Conservation (phyloP, 192 early-diverging fungal genomes). For the Coemansia sp. region DNA sequence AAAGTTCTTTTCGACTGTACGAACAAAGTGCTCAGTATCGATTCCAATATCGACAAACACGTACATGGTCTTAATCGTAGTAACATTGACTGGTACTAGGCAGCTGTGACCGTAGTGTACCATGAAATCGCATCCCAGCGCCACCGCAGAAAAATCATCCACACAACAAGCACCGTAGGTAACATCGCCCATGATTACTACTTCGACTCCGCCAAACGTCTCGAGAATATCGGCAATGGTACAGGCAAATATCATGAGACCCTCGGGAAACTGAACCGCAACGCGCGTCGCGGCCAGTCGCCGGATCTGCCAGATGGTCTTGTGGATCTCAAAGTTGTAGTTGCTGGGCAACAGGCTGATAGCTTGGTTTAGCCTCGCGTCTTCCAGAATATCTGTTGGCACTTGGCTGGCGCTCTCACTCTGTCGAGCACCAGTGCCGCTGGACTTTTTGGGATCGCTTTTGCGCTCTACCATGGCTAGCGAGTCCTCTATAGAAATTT, state of each 20-base stretch:
- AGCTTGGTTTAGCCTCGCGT: slow-evolving; percentile 79
- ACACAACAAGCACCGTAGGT: slow-evolving; percentile 99
- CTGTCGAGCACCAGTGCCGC: slow-evolving; percentile 1
- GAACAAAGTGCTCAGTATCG: slow-evolving; percentile 90
- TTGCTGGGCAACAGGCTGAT: slow-evolving; percentile 87
- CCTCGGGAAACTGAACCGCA: slow-evolving; percentile 97
- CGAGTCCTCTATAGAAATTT: slow-evolving; percentile 53
- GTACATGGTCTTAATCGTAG: slow-evolving; percentile 93
- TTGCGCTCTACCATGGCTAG: slow-evolving; percentile 35
- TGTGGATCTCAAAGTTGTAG: slow-evolving; percentile 99
- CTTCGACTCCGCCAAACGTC: slow-evolving; percentile 77
- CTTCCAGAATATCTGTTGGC: slow-evolving; percentile 82
- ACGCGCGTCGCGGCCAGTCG: slow-evolving; percentile 78
- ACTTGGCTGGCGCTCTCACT: slow-evolving; percentile 68
- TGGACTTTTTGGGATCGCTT: not conserved
- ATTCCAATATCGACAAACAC: slow-evolving; percentile 99
- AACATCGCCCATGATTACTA: slow-evolving; percentile 97
- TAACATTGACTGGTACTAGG: slow-evolving; percentile 94
- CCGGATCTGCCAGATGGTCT: slow-evolving; percentile 88
- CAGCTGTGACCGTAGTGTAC: slow-evolving; percentile 99
- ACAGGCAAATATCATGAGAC: slow-evolving; percentile 92
- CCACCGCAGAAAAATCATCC: slow-evolving; percentile 93
- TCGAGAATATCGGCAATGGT: slow-evolving; percentile 93
- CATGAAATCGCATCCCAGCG: slow-evolving; percentile 95
- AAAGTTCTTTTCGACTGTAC: slow-evolving; percentile 88